Evolutionary conservation across 257 asterid species (phyloP), one percentile per base, ranked within the genome.

Genomic region (Solanum paucissectum): DNA sequence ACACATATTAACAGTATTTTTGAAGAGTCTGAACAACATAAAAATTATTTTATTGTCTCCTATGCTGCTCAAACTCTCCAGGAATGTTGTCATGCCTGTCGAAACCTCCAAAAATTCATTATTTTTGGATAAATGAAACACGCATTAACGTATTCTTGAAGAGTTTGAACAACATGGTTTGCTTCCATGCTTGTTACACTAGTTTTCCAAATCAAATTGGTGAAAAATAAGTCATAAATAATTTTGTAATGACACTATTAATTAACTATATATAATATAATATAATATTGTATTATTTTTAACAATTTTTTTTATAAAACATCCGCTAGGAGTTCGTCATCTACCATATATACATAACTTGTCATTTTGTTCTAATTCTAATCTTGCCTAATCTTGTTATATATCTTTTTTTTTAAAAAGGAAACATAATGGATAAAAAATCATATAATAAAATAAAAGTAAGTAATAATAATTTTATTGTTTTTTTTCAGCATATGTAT

Each of bases 401-500:
- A 29, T 29, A 29, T 29, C 32, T 29, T 29, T 29, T 29, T 29
- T 29, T 29, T 29, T 1, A 29, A 29, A 29, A 29, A 29, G 2
- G 38, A 29, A 69, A 29, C 6, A 69, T 29, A 69, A 29, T 69
- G 20, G 75, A 69, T 27, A 29, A 29, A 2, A 29, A 29, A 69
- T 68, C 38, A 69, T 29, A 29, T 69, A 69, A 71, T 71, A 32
- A 32, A 71, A 71, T 71, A 16, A 37, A 84, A 62, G 4, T 62
- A 36, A 27, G n/a, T 60, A 16, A 7, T 40, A 84, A 4, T 33
- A 7, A 37, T 6, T 64, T 34, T 84, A n/a, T 20, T 66, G 25
- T 11, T 37, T 5, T 11, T 36, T 58, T 87, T 37, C 93, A 95
- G 98, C 98, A 21, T 95, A 92, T 64, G 97, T 95, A n/a, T 87